Base-by-base conservation (phyloP, 192 early-diverging fungal species). In the Mycoemilia scoparia region DNA sequence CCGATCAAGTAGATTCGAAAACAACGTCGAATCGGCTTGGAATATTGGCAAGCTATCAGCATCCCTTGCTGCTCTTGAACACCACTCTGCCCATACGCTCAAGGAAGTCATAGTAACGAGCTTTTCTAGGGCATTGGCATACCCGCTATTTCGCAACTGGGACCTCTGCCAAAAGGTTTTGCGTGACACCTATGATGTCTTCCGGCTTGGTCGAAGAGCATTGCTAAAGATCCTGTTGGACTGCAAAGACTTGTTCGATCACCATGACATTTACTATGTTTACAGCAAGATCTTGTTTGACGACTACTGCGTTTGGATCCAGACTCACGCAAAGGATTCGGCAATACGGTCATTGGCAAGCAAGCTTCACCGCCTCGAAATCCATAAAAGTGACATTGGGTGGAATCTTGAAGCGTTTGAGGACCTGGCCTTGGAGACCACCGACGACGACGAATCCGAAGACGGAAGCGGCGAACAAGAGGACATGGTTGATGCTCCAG, bases 221-320 rank as follows among this genome's bases (percentile, higher is more conserved):
- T 51, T 90, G 4, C 39, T 98, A 5, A 81, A 88, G 43, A 69
- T 51, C 0, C 45, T 98, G 19, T 50, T 98, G 34, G 72, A 74
- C 7, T 49, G 85, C 46, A 84, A 87, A 51, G 51, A 68, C 4
- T 39, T 89, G 19, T 64, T 96, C 51, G 79, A 85, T 33, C 65
- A 71, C 44, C 79, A 98, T 37, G 90, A 98, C 39, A 46, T 71
- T 0, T 84, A 79, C 47, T 91, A 87, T 46, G 51, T 92, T 4
- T 81, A 93, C 37, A 73, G 80, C 48, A 77, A 84, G 56, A 54
- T 93, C 12, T 92, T 62, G 51, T 23, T 98, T 11, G 87, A 87
- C 48, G 90, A 98, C 51, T 98, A 98, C 53, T 96, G 89, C 54
- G 66, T 84, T 13, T 98, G 93, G 93, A 64, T 90, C 26, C 88